Conservation (phyloP, 78 protist genomes). For the Protostelium mycophagum region DNA sequence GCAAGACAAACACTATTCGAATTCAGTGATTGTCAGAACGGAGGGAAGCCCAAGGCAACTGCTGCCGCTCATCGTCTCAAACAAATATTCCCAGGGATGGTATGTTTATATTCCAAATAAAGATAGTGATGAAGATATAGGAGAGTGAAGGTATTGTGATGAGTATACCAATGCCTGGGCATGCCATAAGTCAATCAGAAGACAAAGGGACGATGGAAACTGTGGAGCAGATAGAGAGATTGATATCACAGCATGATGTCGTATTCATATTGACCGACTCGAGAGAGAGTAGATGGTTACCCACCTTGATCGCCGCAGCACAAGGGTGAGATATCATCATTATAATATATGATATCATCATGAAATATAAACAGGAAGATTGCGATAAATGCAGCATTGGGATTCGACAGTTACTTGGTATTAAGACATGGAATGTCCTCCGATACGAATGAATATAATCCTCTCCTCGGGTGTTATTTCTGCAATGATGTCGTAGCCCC, state of each 20-base stretch:
- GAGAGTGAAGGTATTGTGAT: constrained; percentile 48
- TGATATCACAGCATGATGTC: constrained; percentile 84
- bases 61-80: constrained; percentile 81
- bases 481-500: constrained; percentile 97
- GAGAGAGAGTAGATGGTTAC: constrained; percentile 96
- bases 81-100: constrained; percentile 53
- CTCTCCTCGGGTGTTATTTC: constrained; percentile 92
- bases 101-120: constrained; percentile 1
- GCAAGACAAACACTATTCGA: constrained; percentile 92
- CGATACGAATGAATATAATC: not conserved
- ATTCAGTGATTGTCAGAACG: constrained; percentile 70
- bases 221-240: constrained; percentile 22
- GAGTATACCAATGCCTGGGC: constrained; percentile 98
- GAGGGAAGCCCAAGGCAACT: constrained; percentile 76
- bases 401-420: constrained; percentile 91
- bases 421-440: constrained; percentile 90
- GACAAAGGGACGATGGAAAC: not conserved
- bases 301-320: constrained; percentile 75
- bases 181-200: constrained; percentile 36
- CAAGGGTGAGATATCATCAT: constrained; percentile 14
- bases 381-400: constrained; percentile 91
- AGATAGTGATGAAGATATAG: constrained; percentile 2
- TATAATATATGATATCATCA: not conserved
- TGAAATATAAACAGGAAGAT: constrained; percentile 12
- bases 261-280: constrained; percentile 95